phyloP scores from a whole-genome alignment of 495 filamentous ascomycete genomes.

The Penicillium desertorum region DNA sequence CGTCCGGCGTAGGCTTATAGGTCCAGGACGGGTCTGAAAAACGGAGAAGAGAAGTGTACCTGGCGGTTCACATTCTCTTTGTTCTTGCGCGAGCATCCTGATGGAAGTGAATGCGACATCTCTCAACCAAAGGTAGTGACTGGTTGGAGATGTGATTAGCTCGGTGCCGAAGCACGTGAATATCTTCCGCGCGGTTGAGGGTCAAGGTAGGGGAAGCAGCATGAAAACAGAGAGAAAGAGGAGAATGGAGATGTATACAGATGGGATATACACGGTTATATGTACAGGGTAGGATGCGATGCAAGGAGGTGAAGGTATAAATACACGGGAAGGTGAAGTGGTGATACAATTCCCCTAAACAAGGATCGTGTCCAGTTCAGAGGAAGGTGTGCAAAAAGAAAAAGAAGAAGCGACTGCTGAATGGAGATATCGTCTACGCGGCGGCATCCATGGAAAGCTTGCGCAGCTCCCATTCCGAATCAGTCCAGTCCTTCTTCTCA shows the following conservation, averaged over 20 bases:
- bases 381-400: background rate
- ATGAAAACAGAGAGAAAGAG: conserved; percentile 5
- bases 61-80: conserved; percentile 40
- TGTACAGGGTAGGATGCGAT: conserved; percentile 28
- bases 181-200: conserved; percentile 25
- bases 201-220: conserved; percentile 6
- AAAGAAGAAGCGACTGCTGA: background rate
- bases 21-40: conserved; percentile 49
- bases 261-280: conserved; percentile 24
- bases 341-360: conserved; percentile 1
- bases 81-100: conserved; percentile 45
- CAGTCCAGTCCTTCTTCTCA: conserved; percentile 77
- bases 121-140: conserved; percentile 26
- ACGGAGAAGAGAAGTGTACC: conserved; percentile 48
- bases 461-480: conserved; percentile 43
- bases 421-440: conserved; percentile 11
- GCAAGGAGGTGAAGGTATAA: conserved; percentile 14
- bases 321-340: conserved; percentile 20
- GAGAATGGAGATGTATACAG: conserved; percentile 18
- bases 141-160: conserved; percentile 39
- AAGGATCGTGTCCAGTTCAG: conserved; percentile 1
- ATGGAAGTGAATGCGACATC: conserved; percentile 26
- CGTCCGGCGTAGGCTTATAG: conserved; percentile 50
- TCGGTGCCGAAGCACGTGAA: conserved; percentile 46
- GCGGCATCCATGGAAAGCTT: conserved; percentile 44